Evolutionary conservation across 1,284 basidiomycete species (phyloP).

Genomic region (Apiotrichum domesticum): DNA sequence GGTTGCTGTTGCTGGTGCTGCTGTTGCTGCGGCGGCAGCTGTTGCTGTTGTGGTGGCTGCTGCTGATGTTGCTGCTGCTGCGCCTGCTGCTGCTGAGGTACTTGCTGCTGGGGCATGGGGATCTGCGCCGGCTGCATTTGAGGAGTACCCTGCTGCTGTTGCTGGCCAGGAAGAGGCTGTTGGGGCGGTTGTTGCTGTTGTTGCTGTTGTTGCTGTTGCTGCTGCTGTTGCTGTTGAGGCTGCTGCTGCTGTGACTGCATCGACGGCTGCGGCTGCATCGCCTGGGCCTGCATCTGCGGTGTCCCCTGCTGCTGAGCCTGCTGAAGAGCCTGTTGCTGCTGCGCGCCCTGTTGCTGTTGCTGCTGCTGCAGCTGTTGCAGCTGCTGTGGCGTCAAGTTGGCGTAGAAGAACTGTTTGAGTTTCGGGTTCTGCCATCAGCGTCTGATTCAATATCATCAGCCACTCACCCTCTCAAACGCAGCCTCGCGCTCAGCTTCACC

Average conservation of each 20-base stretch:
- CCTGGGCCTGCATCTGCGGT: too few relatives aligned
- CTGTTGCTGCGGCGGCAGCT: not conserved
- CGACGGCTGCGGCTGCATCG: not conserved
- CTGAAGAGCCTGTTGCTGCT: slow-evolving; percentile 6
- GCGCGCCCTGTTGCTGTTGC: slow-evolving; percentile 3
- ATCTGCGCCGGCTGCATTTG: not conserved
- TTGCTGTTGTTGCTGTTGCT: slow-evolving; percentile 3
- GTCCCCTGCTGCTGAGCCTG: slow-evolving; percentile 2
- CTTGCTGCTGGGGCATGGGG: not conserved
- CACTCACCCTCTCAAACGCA: slow-evolving; percentile 29
- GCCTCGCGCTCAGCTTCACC: slow-evolving; percentile 29
- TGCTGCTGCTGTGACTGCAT: not conserved
- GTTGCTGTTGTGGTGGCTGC: not conserved
- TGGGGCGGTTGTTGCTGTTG: slow-evolving; percentile 10
- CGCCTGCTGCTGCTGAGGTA: slow-evolving; percentile 2
- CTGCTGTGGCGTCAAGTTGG: slow-evolving; percentile 13
- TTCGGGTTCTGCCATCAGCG: slow-evolving; percentile 23
- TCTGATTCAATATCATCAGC: too few relatives aligned
- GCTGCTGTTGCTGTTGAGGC: not conserved
- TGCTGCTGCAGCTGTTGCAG: slow-evolving; percentile 10
- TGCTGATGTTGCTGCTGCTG: slow-evolving; percentile 2
- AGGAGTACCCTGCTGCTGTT: not conserved
- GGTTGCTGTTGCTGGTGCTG: not conserved
- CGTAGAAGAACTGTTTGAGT: slow-evolving; percentile 26
- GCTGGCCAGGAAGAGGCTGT: not conserved